Percentiles rank a stretch among this genome's conserved stretches.
Evolutionary conservation across 1,284 basidiomycete species (phyloP).

Genomic region (Rugosomyces carneus): DNA sequence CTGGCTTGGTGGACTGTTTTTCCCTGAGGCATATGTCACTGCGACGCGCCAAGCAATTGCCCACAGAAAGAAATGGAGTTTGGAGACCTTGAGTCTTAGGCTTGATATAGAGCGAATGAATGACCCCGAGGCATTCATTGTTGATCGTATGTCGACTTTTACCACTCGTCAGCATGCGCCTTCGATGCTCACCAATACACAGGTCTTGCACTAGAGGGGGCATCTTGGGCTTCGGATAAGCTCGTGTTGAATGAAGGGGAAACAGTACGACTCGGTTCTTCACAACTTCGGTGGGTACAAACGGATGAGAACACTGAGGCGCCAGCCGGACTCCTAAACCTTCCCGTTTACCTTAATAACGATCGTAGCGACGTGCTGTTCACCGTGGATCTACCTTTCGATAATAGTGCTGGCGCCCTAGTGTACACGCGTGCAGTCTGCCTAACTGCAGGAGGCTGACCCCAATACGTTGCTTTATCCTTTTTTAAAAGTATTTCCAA

Average conservation of each 20-base stretch:
- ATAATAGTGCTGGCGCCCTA: constrained; percentile 54
- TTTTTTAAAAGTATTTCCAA: too few species aligned
- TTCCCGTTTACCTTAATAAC: constrained; percentile 89
- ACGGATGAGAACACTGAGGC: constrained; percentile 40
- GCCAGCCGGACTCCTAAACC: constrained; percentile 50
- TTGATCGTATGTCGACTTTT: constrained; percentile 64
- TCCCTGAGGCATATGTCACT: constrained; percentile 92
- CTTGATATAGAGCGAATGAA: constrained; percentile 77
- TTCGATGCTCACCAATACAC: constrained; percentile 9
- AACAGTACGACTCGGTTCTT: constrained; percentile 66
- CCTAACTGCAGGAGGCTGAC: constrained; percentile 65
- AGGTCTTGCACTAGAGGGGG: constrained; percentile 87
- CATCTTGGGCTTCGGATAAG: constrained; percentile 62
- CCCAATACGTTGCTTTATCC: too few species aligned
- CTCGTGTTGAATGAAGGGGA: constrained; percentile 81
- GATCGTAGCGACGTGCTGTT: constrained; percentile 89
- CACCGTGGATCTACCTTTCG: constrained; percentile 76
- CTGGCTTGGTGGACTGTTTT: constrained; percentile 90
- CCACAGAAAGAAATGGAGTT: constrained; percentile 83
- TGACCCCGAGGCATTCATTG: constrained; percentile 70
- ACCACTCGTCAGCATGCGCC: neutral
- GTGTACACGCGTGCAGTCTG: constrained; percentile 80
- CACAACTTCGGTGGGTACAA: constrained; percentile 84
- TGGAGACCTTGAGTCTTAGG: constrained; percentile 81
- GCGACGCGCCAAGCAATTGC: constrained; percentile 91